Evolutionary conservation across 148 eudicot genomes (phyloP).

Genomic region (Salicornia ramosissima): DNA sequence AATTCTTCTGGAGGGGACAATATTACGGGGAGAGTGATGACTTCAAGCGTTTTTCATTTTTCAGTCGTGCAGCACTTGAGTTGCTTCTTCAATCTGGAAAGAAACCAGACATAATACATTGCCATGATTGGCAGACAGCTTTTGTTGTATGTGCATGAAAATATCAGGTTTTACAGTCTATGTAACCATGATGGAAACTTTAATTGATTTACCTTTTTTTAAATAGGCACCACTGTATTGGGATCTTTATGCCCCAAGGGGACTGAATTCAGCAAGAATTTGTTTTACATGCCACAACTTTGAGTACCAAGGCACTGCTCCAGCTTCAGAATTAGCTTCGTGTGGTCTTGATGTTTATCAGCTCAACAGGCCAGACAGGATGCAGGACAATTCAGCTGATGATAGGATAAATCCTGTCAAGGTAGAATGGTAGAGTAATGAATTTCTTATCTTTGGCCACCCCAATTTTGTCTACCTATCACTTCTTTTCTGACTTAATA

Average conservation of each 20-base stretch:
- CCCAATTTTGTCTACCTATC: neutral
- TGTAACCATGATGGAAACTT: neutral
- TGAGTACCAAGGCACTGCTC: slow-evolving; percentile 93
- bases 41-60: slow-evolving; percentile 88
- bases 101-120: slow-evolving; percentile 92
- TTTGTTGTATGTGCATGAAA: slow-evolving; percentile 58
- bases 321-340: slow-evolving; percentile 74
- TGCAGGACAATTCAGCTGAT: slow-evolving; percentile 82
- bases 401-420: slow-evolving; percentile 77
- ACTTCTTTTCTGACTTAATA: slow-evolving; percentile 11
- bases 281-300: slow-evolving; percentile 99
- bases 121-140: slow-evolving; percentile 99
- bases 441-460: slow-evolving; percentile 8
- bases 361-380: slow-evolving; percentile 87
- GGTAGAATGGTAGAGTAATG: slow-evolving; percentile 60
- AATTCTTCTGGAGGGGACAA: slow-evolving; percentile 92
- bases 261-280: slow-evolving; percentile 85
- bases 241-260: slow-evolving; percentile 89
- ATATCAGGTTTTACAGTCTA: neutral
- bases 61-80: slow-evolving; percentile 95
- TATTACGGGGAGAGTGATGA: slow-evolving; percentile 94
- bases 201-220: neutral
- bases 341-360: slow-evolving; percentile 94
- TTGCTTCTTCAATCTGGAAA: slow-evolving; percentile 80
- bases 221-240: slow-evolving; percentile 91